Base-by-base conservation (phyloP, 106 monocot species). In the Dendrobium officinale region DNA sequence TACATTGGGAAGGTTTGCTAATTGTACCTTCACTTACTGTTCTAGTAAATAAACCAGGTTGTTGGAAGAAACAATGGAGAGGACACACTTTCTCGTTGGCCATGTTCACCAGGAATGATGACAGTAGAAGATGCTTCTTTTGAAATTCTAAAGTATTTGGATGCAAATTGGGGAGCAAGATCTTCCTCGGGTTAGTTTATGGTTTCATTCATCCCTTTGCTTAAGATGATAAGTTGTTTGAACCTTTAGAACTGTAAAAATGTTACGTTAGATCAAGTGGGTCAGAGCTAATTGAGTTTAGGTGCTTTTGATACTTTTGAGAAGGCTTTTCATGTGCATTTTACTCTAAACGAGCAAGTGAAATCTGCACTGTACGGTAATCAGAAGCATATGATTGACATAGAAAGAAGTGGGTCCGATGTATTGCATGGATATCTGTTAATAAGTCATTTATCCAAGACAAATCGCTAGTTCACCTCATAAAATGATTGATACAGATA, bases 21-120 rank as follows among this genome's bases (percentile, higher is more conserved):
- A 22, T 48, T 19, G 2, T 11, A 75, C 17, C 6, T 48, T 67
- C 42, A 13, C 82, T n/a, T 41, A 75, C 48, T 68, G 16, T 29
- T 61, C 82, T 4, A 77, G 47, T 5, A 78, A 75, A 43, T 80
- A 41, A 19, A 72, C 42, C 75, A 99, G 99, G 81, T 87, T 78
- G 85, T 99, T 80, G 99, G 95, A 77, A 91, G 87, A 90, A 90
- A 91, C 75, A 99, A 95, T 90, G 99, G 99, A 83, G 95, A 91
- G 84, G 95, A 99, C 84, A 91, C 87, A 15, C 93, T 99, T 77
- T 91, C 95, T 72, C 92, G 90, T 70, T 99, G 99, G 99, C 99
- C 95, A 83, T 86, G 82, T n/a, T 85, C 92, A 75, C 76, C 86
- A 48, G 91, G 89, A 59, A 88, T 99, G 79, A 81, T 95, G 81